Evolutionary conservation across 1,284 basidiomycete species (phyloP).

Genomic region (Xanthoconium separans): DNA sequence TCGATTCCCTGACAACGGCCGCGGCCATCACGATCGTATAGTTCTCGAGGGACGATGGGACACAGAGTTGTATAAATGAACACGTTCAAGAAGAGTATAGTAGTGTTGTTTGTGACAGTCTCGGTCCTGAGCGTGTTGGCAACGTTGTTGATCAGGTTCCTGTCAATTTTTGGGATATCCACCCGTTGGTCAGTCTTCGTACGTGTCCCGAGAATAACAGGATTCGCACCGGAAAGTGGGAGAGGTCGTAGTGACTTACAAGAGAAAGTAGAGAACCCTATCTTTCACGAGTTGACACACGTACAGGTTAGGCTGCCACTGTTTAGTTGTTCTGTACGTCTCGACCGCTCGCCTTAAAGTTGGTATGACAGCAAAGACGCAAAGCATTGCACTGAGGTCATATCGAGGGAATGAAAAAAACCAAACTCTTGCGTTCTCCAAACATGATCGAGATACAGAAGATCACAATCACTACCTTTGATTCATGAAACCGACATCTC

Average conservation of each 20-base stretch:
- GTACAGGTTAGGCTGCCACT: background rate
- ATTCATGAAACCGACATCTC: too few species aligned
- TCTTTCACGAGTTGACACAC: background rate
- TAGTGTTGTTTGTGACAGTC: background rate
- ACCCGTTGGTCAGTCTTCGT: too few species aligned
- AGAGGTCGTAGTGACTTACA: background rate
- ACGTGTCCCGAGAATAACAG: too few species aligned
- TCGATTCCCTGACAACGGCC: background rate
- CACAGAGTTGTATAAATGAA: background rate
- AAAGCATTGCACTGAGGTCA: too few species aligned
- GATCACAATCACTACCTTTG: too few species aligned
- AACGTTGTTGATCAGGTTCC: background rate
- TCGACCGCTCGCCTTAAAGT: background rate
- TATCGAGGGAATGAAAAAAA: too few species aligned
- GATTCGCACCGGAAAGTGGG: background rate
- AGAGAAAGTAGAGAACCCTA: background rate
- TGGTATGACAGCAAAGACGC: too few species aligned
- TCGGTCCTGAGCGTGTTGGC: background rate
- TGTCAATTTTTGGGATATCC: background rate
- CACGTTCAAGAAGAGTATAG: background rate
- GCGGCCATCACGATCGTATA: constrained; percentile 1
- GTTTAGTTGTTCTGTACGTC: background rate
- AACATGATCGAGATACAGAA: too few species aligned
- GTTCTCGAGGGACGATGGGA: constrained; percentile 7
- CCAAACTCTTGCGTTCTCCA: too few species aligned